These are phyloP conservation scores for Malus hybrid DNA, from an alignment of 331 rosid species.

Conservation along the genomic window DNA sequence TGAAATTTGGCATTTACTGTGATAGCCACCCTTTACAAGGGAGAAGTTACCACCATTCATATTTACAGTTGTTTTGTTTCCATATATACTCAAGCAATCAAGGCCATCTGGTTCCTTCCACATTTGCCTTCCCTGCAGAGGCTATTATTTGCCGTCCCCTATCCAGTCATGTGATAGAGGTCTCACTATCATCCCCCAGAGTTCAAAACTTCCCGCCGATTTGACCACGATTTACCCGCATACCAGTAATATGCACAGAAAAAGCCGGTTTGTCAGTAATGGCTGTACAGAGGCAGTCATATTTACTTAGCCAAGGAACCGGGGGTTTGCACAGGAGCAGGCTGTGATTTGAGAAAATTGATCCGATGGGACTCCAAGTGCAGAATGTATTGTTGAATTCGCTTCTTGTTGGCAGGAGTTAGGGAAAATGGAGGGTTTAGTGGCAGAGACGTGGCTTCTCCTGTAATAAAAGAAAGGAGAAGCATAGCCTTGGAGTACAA, in stretches of 20 bases:
- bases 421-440: conserved; percentile 69
- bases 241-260: conserved; percentile 17
- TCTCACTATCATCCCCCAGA: conserved; percentile 16
- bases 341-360: conserved; percentile 30
- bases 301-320: conserved; percentile 27
- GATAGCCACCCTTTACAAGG: neutral
- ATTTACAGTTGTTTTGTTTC: conserved; percentile 25
- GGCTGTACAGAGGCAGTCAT: conserved; percentile 24
- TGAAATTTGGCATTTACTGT: neutral
- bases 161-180: neutral
- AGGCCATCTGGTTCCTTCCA: conserved; percentile 5
- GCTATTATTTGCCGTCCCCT: conserved; percentile 7
- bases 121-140: neutral
- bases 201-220: conserved; percentile 9
- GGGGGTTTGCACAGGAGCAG: conserved; percentile 22
- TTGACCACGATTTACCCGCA: neutral
- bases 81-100: conserved; percentile 18
- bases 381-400: conserved; percentile 56
- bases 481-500: conserved; percentile 74
- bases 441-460: conserved; percentile 66
- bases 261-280: conserved; percentile 21
- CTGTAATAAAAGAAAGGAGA: conserved; percentile 65
- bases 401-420: conserved; percentile 38
- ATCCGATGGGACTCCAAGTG: conserved; percentile 39
- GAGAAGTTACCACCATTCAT: neutral